Conservation (phyloP, 768 basidiomycete species). For the Hypsizygus marmoreus region DNA sequence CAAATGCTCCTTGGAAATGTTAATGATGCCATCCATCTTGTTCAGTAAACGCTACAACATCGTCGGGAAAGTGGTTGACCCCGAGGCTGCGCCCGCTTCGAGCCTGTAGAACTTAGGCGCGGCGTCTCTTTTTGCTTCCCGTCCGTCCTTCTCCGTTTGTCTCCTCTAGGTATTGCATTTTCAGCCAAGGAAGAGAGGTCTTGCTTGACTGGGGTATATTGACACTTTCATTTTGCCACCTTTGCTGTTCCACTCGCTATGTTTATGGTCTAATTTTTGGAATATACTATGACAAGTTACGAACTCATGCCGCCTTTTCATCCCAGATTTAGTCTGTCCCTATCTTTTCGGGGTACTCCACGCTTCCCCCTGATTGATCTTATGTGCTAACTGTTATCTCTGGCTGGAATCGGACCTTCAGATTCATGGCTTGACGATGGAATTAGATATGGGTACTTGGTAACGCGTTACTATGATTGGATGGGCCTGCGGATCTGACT, state of each 20-base stretch:
- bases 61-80: slow-evolving; percentile 71
- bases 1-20: not conserved
- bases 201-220: not conserved
- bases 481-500: too few species aligned
- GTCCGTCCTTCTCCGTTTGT: not conserved
- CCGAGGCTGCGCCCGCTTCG: slow-evolving; percentile 37
- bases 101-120: slow-evolving; percentile 11
- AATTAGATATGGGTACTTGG: too few species aligned
- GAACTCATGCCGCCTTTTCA: not conserved
- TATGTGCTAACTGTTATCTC: too few species aligned
- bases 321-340: too few species aligned
- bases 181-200: not conserved
- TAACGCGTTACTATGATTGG: too few species aligned
- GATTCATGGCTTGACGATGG: too few species aligned
- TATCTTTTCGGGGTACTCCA: too few species aligned
- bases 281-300: not conserved
- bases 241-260: slow-evolving; percentile 1
- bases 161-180: not conserved
- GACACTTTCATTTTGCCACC: not conserved
- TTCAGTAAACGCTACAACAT: slow-evolving; percentile 84
- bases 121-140: too few species aligned
- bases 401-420: too few species aligned
- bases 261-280: slow-evolving; percentile 2
- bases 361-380: too few species aligned
- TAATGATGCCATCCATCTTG: not conserved